Conservation (phyloP, 2,329 filamentous ascomycete species). For the Penicillium corylophilum region DNA sequence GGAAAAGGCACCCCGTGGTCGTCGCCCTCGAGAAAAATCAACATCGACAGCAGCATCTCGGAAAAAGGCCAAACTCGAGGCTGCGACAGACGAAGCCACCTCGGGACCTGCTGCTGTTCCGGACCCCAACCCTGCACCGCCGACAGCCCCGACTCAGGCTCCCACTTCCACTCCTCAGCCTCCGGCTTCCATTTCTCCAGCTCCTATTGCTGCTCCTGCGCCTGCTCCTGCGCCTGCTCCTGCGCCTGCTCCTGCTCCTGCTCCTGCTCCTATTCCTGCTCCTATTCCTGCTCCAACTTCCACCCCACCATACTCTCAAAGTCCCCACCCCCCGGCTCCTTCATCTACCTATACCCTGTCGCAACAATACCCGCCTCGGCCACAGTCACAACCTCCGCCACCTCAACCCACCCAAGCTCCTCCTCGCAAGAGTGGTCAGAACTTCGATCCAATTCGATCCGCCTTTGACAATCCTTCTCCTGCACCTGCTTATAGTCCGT, state of each 20-base stretch:
- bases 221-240: conserved; percentile 10
- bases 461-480: conserved; percentile 52
- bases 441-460: conserved; percentile 84
- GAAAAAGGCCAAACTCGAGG: conserved; percentile 49
- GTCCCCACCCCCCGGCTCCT: conserved; percentile 9
- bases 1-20: conserved; percentile 27
- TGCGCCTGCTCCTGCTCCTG: conserved; percentile 7
- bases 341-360: conserved; percentile 9
- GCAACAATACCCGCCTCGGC: conserved; percentile 44
- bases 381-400: conserved; percentile 46
- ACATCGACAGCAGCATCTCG: conserved; percentile 39
- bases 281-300: conserved; percentile 11
- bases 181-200: conserved; percentile 2
- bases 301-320: conserved; percentile 18
- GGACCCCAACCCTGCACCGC: conserved; percentile 8
- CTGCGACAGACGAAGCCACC: conserved; percentile 18
- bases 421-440: conserved; percentile 69
- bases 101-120: conserved; percentile 9
- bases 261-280: conserved; percentile 7
- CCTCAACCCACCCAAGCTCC: conserved; percentile 38
- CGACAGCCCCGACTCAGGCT: conserved; percentile 7
- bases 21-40: conserved; percentile 39
- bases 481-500: conserved; percentile 44
- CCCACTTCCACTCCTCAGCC: conserved; percentile 5
- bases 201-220: conserved; percentile 4